Evolutionary conservation across 2,329 filamentous ascomycete genomes (phyloP), one percentile per base, ranked within the genome.

Genomic region (Aureobasidium namibiae): DNA sequence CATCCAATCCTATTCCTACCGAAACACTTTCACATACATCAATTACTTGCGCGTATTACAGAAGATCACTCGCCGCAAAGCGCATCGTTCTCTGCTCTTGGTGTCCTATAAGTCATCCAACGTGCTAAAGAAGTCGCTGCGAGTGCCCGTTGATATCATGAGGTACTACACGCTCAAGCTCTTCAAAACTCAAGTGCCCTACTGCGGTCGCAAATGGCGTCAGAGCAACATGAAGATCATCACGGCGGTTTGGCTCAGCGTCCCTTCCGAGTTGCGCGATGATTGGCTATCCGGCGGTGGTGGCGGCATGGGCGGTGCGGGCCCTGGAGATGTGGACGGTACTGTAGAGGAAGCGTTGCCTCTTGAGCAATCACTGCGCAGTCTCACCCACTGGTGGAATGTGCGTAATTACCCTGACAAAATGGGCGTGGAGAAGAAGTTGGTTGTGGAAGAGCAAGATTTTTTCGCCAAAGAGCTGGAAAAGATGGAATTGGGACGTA

Each of bases 181-280:
- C 0, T 97, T 97, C 85, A 99, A 99, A 74, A 94, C 91, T 62
- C 94, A 99, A 73, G 94, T 99, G 4, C 94, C 94, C 1, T 99
- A 96, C 78, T 97, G 92, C 73, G 92, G 94, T 23, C 87, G 94
- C 44, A 99, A 99, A 76, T 99, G 94, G 94, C 86, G 94, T 14
- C 94, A 97, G 76, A 86, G 86, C 66, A 97, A 99, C 73, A 99
- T 99, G 94, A 89, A 92, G 59, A 92, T 97, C 68, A 99, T 99
- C 69, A 99, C 94, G 0, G 91, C 92, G 3, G 90, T 99, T 1
- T 99, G 96, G 73, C 79, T 99, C 50, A 90, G 96, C 74, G 96
- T 92, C 69, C 82, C 91, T 8, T 92, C 92, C 0, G 92, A 97
- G 72, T 80, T 99, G 46, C 82, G 92, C 31, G 94, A 99, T 69